Conservation (phyloP, 2,329 filamentous ascomycete genomes). For the Fusarium lateritium region DNA sequence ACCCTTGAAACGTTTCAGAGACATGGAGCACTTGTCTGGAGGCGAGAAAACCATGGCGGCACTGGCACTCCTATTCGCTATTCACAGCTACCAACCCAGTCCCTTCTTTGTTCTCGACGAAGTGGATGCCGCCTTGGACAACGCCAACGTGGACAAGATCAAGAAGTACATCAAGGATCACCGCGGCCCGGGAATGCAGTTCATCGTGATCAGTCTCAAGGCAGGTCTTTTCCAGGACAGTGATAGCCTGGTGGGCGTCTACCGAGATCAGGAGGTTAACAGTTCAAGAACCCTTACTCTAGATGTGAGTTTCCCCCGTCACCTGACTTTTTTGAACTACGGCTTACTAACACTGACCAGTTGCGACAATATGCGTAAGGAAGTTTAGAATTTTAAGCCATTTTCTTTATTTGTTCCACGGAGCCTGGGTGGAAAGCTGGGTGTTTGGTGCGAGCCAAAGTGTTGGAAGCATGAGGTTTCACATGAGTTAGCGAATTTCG, state of each 20-base stretch:
- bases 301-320: slow-evolving; percentile 79
- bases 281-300: slow-evolving; percentile 91
- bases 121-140: slow-evolving; percentile 97
- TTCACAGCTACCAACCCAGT: slow-evolving; percentile 94
- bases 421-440: slow-evolving; percentile 18
- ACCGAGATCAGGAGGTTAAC: slow-evolving; percentile 94
- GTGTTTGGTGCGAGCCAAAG: slow-evolving; percentile 14
- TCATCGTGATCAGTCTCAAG: slow-evolving; percentile 98
- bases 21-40: slow-evolving; percentile 98
- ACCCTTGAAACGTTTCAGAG: slow-evolving; percentile 95
- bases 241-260: slow-evolving; percentile 95
- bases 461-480: slow-evolving; percentile 14
- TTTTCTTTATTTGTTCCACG: slow-evolving; percentile 10
- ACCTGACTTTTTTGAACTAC: not conserved
- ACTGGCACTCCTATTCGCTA: slow-evolving; percentile 94
- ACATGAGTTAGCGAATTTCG: slow-evolving; percentile 24
- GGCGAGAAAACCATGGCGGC: slow-evolving; percentile 99
- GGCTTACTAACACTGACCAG: slow-evolving; percentile 42
- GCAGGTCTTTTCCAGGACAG: slow-evolving; percentile 96
- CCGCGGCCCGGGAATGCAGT: slow-evolving; percentile 97
- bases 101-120: slow-evolving; percentile 99
- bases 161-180: slow-evolving; percentile 97
- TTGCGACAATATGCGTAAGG: slow-evolving; percentile 55
- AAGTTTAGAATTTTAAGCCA: not conserved
- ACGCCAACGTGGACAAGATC: slow-evolving; percentile 95